Evolutionary conservation across 1,284 basidiomycete species (phyloP).

Genomic region (Serendipita sp.): DNA sequence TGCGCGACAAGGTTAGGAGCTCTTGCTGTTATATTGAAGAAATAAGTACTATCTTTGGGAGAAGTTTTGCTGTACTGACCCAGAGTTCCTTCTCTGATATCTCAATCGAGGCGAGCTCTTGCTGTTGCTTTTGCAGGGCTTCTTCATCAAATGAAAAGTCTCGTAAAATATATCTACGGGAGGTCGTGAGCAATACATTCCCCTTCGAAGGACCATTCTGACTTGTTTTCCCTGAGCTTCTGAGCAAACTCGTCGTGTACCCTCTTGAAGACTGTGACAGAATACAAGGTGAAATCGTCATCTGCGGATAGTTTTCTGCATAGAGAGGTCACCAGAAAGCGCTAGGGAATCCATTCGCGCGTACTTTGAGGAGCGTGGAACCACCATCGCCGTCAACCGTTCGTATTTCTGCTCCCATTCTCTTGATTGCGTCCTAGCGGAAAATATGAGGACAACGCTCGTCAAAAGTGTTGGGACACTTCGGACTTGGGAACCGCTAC

Average conservation of each 20-base stretch:
- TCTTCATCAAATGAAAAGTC: conserved; percentile 91
- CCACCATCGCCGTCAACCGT: conserved; percentile 77
- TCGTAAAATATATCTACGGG: conserved; percentile 69
- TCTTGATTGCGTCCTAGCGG: conserved; percentile 59
- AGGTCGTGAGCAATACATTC: neutral
- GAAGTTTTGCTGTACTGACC: conserved; percentile 37
- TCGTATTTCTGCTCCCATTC: conserved; percentile 90
- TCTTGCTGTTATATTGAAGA: conserved; percentile 54
- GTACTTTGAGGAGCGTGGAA: conserved; percentile 85
- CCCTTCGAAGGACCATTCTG: conserved; percentile 12
- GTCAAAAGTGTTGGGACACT: neutral
- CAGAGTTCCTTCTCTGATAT: conserved; percentile 93
- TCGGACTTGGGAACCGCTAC: conserved; percentile 88
- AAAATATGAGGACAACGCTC: neutral
- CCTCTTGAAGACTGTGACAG: conserved; percentile 83
- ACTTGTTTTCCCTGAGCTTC: conserved; percentile 94
- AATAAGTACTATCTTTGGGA: neutral
- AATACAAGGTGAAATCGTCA: conserved; percentile 79
- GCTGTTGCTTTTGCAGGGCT: conserved; percentile 66
- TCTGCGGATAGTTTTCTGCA: conserved; percentile 56
- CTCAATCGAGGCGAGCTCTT: conserved; percentile 70
- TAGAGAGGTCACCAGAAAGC: neutral
- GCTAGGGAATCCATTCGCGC: conserved; percentile 17
- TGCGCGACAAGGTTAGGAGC: conserved; percentile 79
- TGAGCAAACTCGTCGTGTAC: conserved; percentile 87